Conservation (phyloP, 768 basidiomycete species). For the Termitomyces sp. region DNA sequence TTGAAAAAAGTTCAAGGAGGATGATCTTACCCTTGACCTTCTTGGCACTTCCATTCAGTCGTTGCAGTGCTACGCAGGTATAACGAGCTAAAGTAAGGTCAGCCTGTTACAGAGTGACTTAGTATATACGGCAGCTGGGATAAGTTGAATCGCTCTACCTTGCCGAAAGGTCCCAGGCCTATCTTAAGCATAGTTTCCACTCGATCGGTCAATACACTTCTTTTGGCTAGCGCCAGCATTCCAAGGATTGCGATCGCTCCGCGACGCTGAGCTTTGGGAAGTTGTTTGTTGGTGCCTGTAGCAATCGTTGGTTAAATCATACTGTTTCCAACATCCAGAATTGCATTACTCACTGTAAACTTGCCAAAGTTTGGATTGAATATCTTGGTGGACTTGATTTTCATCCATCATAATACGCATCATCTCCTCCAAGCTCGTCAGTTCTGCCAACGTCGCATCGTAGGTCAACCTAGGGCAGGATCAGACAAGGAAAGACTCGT, state of each 20-base stretch:
- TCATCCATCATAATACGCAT: slow-evolving; percentile 96
- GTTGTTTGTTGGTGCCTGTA: slow-evolving; percentile 67
- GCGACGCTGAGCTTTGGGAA: slow-evolving; percentile 84
- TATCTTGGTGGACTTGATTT: slow-evolving; percentile 76
- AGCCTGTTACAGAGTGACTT: slow-evolving; percentile 39
- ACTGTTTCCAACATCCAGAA: not conserved
- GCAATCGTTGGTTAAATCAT: not conserved
- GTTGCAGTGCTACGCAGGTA: slow-evolving; percentile 89
- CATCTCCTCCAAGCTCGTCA: slow-evolving; percentile 96
- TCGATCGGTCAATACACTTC: slow-evolving; percentile 69
- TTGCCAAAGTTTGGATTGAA: slow-evolving; percentile 92
- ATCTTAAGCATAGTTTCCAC: slow-evolving; percentile 84
- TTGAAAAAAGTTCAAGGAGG: not conserved
- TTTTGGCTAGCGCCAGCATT: slow-evolving; percentile 89
- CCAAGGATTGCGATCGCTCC: slow-evolving; percentile 97
- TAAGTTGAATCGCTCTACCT: slow-evolving; percentile 44
- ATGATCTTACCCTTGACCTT: slow-evolving; percentile 81
- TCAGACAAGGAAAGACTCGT: not conserved
- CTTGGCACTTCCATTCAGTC: slow-evolving; percentile 92
- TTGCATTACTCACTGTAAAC: slow-evolving; percentile 73
- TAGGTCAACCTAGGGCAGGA: slow-evolving; percentile 70
- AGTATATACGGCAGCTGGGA: not conserved
- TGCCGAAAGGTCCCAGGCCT: slow-evolving; percentile 82
- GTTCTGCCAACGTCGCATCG: slow-evolving; percentile 87
- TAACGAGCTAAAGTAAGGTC: slow-evolving; percentile 91